phyloP scores from a whole-genome alignment of 2,329 filamentous ascomycete genomes.

The Epicoccum nigrum region DNA sequence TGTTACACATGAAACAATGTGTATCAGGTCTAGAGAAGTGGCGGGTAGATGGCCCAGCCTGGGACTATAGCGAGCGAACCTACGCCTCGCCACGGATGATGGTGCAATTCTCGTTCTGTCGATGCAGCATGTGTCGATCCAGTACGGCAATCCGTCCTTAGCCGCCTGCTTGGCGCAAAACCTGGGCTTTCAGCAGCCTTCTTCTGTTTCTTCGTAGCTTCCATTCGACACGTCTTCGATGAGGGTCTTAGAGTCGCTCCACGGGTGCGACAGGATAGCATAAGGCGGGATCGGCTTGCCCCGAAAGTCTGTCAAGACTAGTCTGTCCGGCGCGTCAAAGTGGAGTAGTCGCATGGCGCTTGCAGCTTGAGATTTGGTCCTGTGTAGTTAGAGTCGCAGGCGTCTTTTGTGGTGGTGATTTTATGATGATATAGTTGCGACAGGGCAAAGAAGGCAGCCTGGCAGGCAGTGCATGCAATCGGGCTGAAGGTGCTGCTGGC shows the following conservation, averaged over 20 bases:
- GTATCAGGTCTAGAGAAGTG: too few relatives aligned
- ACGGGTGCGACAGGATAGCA: constrained; percentile 47
- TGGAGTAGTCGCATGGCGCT: too few relatives aligned
- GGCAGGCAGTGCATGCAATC: constrained; percentile 11
- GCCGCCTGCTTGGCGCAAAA: constrained; percentile 29
- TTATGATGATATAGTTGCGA: not conserved
- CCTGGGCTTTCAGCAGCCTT: constrained; percentile 25
- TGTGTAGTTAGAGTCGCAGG: not conserved
- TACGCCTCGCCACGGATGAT: too few relatives aligned
- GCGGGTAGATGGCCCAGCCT: too few relatives aligned
- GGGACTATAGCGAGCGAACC: too few relatives aligned
- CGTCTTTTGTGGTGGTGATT: not conserved
- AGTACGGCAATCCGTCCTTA: constrained; percentile 26
- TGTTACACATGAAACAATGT: too few relatives aligned
- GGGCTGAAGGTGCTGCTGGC: constrained; percentile 4
- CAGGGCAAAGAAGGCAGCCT: constrained; percentile 6
- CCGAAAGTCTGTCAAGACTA: constrained; percentile 20
- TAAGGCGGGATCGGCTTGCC: constrained; percentile 28
- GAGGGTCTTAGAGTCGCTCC: constrained; percentile 37
- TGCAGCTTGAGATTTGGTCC: not conserved
- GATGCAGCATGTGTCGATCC: constrained; percentile 4
- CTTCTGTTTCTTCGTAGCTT: constrained; percentile 19
- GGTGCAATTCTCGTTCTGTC: too few relatives aligned
- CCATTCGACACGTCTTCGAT: constrained; percentile 28
- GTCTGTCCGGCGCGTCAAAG: constrained; percentile 11